phyloP scores from a whole-genome alignment of 495 filamentous ascomycete genomes.

The Terfezia claveryi region DNA sequence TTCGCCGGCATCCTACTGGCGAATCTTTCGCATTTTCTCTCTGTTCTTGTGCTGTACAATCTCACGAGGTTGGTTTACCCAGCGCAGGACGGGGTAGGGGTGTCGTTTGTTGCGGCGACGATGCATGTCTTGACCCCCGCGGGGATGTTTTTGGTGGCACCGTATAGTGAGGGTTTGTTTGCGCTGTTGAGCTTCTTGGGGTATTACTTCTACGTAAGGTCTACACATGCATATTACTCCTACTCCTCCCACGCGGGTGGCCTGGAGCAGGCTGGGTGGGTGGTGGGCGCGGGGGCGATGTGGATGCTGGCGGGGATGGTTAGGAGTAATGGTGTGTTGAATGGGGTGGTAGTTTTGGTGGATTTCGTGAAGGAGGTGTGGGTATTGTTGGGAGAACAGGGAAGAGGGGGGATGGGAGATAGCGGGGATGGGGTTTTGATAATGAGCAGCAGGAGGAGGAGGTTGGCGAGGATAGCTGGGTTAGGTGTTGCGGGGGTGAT shows the following conservation, averaged over 20 bases:
- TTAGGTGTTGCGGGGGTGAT: conserved; percentile 42
- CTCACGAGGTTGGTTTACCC: conserved; percentile 29
- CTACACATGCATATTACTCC: neutral
- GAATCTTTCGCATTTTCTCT: conserved; percentile 49
- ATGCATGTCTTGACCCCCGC: conserved; percentile 72
- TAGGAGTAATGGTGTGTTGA: conserved; percentile 72
- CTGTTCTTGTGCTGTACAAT: conserved; percentile 46
- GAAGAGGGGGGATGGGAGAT: conserved; percentile 2
- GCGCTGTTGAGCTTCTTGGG: conserved; percentile 58
- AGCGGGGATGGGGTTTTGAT: too few species aligned
- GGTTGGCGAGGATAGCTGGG: conserved; percentile 27
- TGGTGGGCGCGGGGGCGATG: conserved; percentile 21
- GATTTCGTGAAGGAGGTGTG: conserved; percentile 22
- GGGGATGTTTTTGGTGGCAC: conserved; percentile 73
- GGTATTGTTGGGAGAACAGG: neutral
- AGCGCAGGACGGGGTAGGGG: conserved; percentile 15
- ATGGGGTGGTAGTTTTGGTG: conserved; percentile 47
- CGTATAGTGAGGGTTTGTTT: conserved; percentile 63
- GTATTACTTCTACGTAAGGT: conserved; percentile 37
- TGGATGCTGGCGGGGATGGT: conserved; percentile 26
- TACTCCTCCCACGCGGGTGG: too few species aligned
- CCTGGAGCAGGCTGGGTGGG: too few species aligned
- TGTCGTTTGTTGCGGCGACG: conserved; percentile 43
- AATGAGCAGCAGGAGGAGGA: neutral
- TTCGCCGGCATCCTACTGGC: conserved; percentile 40